These are phyloP conservation scores for Capsella bursapastoris DNA, from an alignment of 345 rosid genomes.

Conservation along the genomic window DNA sequence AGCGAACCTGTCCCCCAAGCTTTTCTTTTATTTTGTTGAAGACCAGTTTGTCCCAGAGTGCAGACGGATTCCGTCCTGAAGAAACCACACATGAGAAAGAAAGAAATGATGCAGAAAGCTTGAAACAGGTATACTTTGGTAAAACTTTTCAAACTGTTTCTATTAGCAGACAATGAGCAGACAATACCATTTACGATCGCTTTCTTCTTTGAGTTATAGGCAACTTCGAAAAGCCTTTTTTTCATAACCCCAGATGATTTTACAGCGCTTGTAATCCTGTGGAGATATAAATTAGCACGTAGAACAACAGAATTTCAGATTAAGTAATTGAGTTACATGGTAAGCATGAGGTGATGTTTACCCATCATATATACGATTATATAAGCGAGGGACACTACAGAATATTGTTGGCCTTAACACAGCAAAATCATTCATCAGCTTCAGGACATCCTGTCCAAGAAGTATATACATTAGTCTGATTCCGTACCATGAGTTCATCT, in stretches of 20 bases:
- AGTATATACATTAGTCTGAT: slow-evolving; percentile 11
- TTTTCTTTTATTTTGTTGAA: slow-evolving; percentile 79
- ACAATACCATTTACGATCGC: slow-evolving; percentile 70
- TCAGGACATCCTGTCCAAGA: slow-evolving; percentile 74
- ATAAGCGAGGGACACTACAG: slow-evolving; percentile 93
- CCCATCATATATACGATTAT: slow-evolving; percentile 87
- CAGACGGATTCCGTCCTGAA: slow-evolving; percentile 72
- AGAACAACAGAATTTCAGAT: neutral
- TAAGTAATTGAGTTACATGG: neutral
- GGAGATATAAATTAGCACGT: slow-evolving; percentile 30
- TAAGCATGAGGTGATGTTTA: slow-evolving; percentile 41
- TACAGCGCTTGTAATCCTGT: slow-evolving; percentile 77
- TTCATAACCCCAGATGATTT: slow-evolving; percentile 71
- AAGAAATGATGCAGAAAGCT: neutral
- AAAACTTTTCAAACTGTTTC: slow-evolving; percentile 8
- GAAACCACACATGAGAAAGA: slow-evolving; percentile 30
- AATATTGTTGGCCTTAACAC: slow-evolving; percentile 82
- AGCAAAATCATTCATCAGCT: slow-evolving; percentile 84
- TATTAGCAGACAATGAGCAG: slow-evolving; percentile 34
- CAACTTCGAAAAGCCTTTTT: slow-evolving; percentile 74
- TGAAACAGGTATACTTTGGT: slow-evolving; percentile 1
- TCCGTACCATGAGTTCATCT: neutral
- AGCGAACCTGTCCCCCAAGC: slow-evolving; percentile 86
- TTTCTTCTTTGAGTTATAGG: slow-evolving; percentile 85
- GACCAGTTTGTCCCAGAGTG: slow-evolving; percentile 84